Evolutionary conservation across 495 filamentous ascomycete species (phyloP).

Genomic region (Acidomyces sp.): DNA sequence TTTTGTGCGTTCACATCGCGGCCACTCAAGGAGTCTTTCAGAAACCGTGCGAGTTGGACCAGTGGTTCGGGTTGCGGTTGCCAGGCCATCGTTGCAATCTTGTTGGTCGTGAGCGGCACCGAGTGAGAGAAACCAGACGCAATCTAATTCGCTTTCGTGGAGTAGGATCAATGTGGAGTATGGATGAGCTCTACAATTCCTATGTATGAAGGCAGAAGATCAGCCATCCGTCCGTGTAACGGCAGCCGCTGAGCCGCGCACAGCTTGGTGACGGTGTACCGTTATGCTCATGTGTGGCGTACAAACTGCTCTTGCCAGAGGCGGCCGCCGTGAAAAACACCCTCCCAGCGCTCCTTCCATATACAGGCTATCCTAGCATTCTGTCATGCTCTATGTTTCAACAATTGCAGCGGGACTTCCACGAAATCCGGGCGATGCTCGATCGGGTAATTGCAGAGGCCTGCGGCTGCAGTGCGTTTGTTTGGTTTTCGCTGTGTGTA

Average conservation of each 20-base stretch:
- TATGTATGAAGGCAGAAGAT: not conserved
- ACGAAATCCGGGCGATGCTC: not conserved
- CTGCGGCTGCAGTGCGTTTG: too few relatives aligned
- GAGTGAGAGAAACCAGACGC: not conserved
- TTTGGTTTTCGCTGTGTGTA: too few relatives aligned
- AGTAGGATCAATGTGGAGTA: too few relatives aligned
- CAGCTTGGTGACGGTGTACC: too few relatives aligned
- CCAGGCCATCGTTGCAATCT: slow-evolving; percentile 57
- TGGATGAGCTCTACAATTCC: not conserved
- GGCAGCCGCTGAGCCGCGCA: not conserved
- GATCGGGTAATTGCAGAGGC: not conserved
- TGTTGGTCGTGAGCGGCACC: not conserved
- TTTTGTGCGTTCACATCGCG: slow-evolving; percentile 66
- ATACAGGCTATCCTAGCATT: not conserved
- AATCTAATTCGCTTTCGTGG: not conserved
- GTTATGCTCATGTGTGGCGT: too few relatives aligned
- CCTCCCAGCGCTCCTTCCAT: too few relatives aligned
- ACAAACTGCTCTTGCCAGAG: too few relatives aligned
- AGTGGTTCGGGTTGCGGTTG: slow-evolving; percentile 79
- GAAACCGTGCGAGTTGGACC: slow-evolving; percentile 73
- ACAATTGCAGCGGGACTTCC: not conserved
- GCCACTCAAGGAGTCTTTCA: slow-evolving; percentile 82
- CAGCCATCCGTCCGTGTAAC: not conserved
- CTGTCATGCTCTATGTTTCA: slow-evolving; percentile 1
- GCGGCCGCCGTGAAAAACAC: too few relatives aligned